A percentile compares a stretch with the other conserved stretches of the same genome.
phyloP scores from a whole-genome alignment of 1,139 yeast species.

The Yamadazyma pseudoaaseri region DNA sequence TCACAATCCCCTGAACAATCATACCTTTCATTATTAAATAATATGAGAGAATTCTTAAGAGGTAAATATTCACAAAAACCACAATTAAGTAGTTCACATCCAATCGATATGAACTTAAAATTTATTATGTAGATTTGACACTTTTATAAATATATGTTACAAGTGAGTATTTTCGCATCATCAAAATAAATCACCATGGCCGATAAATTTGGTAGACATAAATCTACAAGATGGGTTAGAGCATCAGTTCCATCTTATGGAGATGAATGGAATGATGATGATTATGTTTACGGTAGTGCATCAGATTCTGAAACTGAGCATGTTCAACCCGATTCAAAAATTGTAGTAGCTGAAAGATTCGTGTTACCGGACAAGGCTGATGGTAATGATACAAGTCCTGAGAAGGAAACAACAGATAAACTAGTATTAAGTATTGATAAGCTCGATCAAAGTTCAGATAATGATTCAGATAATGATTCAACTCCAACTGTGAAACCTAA shows the following conservation, averaged over 20 bases:
- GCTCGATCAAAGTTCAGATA: constrained; percentile 18
- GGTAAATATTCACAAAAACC: constrained; percentile 85
- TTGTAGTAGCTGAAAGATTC: constrained; percentile 17
- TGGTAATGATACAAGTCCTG: constrained; percentile 4
- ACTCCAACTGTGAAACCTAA: neutral
- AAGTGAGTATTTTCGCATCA: too few relatives aligned
- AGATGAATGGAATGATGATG: constrained; percentile 54
- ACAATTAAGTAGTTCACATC: constrained; percentile 82
- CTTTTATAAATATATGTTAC: too few relatives aligned
- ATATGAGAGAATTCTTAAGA: constrained; percentile 68
- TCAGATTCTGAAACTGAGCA: constrained; percentile 12
- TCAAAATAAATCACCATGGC: constrained; percentile 22
- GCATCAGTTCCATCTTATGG: constrained; percentile 60
- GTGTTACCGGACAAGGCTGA: constrained; percentile 11
- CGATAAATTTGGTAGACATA: constrained; percentile 52
- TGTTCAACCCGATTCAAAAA: constrained; percentile 10
- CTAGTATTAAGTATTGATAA: constrained; percentile 40
- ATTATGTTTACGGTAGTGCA: constrained; percentile 27
- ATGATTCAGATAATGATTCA: constrained; percentile 11
- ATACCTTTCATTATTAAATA: constrained; percentile 74
- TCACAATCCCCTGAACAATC: constrained; percentile 67
- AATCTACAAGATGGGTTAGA: constrained; percentile 64
- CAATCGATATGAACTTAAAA: constrained; percentile 72
- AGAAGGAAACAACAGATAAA: constrained; percentile 9
- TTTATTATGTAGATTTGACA: constrained; percentile 44